phyloP scores from a whole-genome alignment of 2,329 filamentous ascomycete genomes.

The Zymoseptoria pseudotritici region DNA sequence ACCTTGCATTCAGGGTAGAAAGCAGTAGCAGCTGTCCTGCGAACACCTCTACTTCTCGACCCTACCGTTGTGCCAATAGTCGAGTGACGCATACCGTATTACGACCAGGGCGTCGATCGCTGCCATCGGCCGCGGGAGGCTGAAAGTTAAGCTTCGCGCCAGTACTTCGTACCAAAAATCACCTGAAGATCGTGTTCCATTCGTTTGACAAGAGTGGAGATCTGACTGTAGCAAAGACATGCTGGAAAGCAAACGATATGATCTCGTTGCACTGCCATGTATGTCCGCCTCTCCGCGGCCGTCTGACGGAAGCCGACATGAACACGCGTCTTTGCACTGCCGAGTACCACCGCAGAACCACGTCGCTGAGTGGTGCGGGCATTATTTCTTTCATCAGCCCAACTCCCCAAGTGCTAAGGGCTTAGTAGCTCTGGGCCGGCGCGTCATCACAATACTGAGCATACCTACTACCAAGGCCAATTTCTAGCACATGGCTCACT shows the following conservation, averaged over 20 bases:
- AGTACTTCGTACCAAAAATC: background rate
- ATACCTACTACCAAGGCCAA: background rate
- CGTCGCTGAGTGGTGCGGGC: too few relatives aligned
- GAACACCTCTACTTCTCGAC: background rate
- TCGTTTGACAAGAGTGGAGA: background rate
- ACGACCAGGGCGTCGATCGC: background rate
- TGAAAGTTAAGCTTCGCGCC: background rate
- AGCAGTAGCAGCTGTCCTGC: background rate
- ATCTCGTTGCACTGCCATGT: background rate
- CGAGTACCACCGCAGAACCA: background rate
- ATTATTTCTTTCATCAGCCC: too few relatives aligned
- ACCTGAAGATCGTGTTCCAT: background rate
- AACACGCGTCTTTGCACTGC: background rate
- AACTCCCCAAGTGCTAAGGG: background rate
- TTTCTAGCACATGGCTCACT: background rate
- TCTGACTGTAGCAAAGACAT: background rate
- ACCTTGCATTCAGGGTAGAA: background rate
- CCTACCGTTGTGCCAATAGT: background rate
- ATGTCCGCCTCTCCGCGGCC: background rate
- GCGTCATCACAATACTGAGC: background rate
- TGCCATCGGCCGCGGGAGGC: background rate
- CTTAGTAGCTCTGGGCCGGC: background rate
- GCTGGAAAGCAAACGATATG: background rate
- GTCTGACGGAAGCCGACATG: background rate
- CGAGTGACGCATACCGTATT: background rate